A percentile compares a stretch with the other conserved stretches of the same genome.
These are phyloP conservation scores for Penicillium verhagenii DNA, from an alignment of 495 filamentous ascomycete genomes.

Conservation along the genomic window DNA sequence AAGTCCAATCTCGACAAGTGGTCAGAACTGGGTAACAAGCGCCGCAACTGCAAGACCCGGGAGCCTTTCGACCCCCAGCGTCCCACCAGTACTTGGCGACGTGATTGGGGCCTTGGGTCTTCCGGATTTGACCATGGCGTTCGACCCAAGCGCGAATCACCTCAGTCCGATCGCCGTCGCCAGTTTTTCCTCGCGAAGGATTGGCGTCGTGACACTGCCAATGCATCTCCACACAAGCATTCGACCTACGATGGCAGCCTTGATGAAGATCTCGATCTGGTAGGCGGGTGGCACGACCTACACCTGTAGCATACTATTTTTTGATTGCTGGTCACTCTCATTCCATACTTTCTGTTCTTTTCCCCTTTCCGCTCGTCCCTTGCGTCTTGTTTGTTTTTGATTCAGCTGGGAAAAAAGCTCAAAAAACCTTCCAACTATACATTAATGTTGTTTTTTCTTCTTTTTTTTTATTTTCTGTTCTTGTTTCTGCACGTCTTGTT, in stretches of 20 bases:
- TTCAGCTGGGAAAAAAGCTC: constrained; percentile 31
- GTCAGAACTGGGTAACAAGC: constrained; percentile 77
- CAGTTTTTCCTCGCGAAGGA: constrained; percentile 50
- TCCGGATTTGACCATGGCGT: constrained; percentile 50
- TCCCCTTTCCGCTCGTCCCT: constrained; percentile 10
- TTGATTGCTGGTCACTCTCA: constrained; percentile 1
- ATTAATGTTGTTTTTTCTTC: constrained; percentile 22
- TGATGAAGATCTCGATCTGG: constrained; percentile 80
- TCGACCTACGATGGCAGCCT: constrained; percentile 52
- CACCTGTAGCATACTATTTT: constrained; percentile 46
- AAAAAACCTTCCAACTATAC: constrained; percentile 30
- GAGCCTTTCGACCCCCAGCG: constrained; percentile 41
- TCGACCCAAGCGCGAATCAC: constrained; percentile 51
- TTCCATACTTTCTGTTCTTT: constrained; percentile 7
- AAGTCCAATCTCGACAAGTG: constrained; percentile 74
- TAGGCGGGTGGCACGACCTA: constrained; percentile 80
- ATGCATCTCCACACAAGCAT: constrained; percentile 27
- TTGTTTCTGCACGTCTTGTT: constrained; percentile 6
- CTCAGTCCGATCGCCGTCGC: constrained; percentile 37
- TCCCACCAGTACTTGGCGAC: constrained; percentile 45
- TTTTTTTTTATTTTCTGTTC: constrained; percentile 17
- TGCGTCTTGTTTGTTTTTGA: constrained; percentile 21
- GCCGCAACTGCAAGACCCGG: constrained; percentile 61
- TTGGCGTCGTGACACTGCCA: constrained; percentile 62
- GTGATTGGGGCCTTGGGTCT: constrained; percentile 54